phyloP scores from a whole-genome alignment of 2,329 filamentous ascomycete species.

The Boeremia exigua region DNA sequence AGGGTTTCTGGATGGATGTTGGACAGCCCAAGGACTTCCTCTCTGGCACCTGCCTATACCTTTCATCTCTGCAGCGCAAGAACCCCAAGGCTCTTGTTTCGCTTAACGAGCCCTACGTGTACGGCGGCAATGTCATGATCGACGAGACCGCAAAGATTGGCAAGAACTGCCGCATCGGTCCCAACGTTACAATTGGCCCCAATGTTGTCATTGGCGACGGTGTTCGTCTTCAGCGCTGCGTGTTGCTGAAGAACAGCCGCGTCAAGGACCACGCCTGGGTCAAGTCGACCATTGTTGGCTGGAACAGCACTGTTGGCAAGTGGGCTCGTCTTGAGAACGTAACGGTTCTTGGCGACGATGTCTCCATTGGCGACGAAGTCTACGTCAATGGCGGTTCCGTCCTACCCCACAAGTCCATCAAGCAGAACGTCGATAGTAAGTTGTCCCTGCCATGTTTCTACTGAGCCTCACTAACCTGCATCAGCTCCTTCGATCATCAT shows the following conservation, averaged over 20 bases:
- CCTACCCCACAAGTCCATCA: conserved; percentile 98
- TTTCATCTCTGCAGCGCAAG: conserved; percentile 90
- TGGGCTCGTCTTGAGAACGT: conserved; percentile 98
- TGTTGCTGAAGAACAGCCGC: conserved; percentile 86
- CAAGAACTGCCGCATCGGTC: conserved; percentile 97
- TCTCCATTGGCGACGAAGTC: conserved; percentile 96
- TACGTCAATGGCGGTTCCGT: conserved; percentile 98
- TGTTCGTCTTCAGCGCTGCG: conserved; percentile 90
- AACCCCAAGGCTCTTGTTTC: conserved; percentile 82
- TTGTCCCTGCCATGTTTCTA: background rate
- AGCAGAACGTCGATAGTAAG: conserved; percentile 83
- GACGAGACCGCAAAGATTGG: conserved; percentile 94
- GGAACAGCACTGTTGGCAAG: conserved; percentile 94
- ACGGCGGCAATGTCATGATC: conserved; percentile 94
- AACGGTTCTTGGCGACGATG: conserved; percentile 95
- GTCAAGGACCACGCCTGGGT: conserved; percentile 99
- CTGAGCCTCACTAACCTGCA: conserved; percentile 19
- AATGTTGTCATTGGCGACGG: conserved; percentile 92
- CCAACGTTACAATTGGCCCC: conserved; percentile 94
- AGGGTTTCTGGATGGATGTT: conserved; percentile 99
- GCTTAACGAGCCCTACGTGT: conserved; percentile 76
- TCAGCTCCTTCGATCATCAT: conserved; percentile 55
- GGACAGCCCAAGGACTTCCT: conserved; percentile 99
- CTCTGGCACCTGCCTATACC: conserved; percentile 93
- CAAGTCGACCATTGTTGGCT: conserved; percentile 97